Conservation (phyloP, 164 flowering plant species). For the Piper betle region DNA sequence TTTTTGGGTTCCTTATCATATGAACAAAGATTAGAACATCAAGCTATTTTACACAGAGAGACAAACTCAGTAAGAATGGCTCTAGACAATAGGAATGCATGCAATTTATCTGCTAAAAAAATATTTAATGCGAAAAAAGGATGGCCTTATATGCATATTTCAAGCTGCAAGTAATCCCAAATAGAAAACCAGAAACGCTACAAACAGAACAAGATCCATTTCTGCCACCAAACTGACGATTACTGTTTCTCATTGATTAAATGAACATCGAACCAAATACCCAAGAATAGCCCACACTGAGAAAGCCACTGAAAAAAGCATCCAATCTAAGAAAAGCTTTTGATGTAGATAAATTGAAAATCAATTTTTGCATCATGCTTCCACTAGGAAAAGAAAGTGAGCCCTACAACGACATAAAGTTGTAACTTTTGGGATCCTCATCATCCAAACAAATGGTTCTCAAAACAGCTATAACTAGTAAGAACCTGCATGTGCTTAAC, state of each 20-base stretch:
- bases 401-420: background rate
- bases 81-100: too few species aligned
- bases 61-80: too few species aligned
- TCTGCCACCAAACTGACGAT: background rate
- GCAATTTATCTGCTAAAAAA: too few species aligned
- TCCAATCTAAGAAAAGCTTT: background rate
- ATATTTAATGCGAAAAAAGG: conserved; percentile 57
- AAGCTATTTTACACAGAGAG: too few species aligned
- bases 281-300: background rate
- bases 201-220: conserved; percentile 30
- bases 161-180: conserved; percentile 15
- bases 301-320: background rate
- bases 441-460: background rate
- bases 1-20: background rate
- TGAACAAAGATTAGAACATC: background rate
- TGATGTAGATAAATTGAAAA: too few species aligned
- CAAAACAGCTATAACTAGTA: background rate
- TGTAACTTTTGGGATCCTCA: background rate
- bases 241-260: too few species aligned
- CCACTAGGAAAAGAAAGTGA: background rate
- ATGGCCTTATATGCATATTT: conserved; percentile 34
- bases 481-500: background rate
- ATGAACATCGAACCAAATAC: background rate
- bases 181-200: conserved; percentile 16
- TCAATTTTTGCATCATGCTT: background rate